phyloP scores from a whole-genome alignment of 2,329 filamentous ascomycete species.

The Bimuria novae-zelandiae region DNA sequence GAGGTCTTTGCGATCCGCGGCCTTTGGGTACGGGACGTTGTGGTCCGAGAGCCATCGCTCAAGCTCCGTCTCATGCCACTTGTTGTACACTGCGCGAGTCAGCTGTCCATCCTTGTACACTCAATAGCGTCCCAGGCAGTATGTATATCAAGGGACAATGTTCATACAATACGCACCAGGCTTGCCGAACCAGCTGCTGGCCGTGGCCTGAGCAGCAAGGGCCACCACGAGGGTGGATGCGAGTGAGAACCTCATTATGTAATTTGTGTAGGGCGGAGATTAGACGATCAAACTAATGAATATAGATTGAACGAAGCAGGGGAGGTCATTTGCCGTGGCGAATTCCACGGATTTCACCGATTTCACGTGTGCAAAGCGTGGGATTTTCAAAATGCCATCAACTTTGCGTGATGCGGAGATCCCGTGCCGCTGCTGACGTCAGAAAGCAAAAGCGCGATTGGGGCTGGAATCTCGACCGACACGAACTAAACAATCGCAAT shows the following conservation, averaged over 20 bases:
- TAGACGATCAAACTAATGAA: constrained; percentile 24
- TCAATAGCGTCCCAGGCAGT: neutral
- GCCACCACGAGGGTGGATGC: constrained; percentile 71
- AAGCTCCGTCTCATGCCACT: constrained; percentile 97
- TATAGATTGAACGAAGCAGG: constrained; percentile 25
- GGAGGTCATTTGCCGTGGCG: constrained; percentile 4
- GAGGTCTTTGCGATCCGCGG: constrained; percentile 92
- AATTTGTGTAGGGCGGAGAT: constrained; percentile 15
- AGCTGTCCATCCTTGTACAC: constrained; percentile 17
- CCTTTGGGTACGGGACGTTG: constrained; percentile 85
- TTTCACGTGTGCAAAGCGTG: neutral
- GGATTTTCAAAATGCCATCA: constrained; percentile 35
- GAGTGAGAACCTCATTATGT: constrained; percentile 76
- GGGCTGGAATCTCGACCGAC: constrained; percentile 12
- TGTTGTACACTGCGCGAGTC: constrained; percentile 79
- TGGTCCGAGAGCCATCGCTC: constrained; percentile 96
- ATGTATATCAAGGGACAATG: constrained; percentile 11
- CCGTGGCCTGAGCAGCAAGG: constrained; percentile 70
- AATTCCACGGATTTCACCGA: neutral
- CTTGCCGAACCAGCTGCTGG: constrained; percentile 84
- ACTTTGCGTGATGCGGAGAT: constrained; percentile 29
- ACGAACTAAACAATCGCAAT: neutral
- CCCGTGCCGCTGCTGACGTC: constrained; percentile 21
- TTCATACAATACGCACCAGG: constrained; percentile 65
- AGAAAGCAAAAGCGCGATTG: constrained; percentile 8